Base-by-base conservation (phyloP, 768 basidiomycete genomes). In the Russula olivacea region DNA sequence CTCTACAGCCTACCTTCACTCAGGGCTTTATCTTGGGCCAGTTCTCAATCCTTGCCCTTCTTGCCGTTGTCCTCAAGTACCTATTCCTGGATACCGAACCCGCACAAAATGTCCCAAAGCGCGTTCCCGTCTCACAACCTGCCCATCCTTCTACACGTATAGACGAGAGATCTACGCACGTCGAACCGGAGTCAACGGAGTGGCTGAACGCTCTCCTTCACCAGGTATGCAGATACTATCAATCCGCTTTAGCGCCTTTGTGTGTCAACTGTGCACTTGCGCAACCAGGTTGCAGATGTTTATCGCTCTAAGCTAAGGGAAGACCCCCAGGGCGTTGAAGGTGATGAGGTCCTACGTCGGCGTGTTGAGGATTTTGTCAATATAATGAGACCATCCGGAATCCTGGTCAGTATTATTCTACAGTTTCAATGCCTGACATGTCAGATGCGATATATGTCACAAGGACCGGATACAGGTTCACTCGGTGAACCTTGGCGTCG, bases 1-100 rank as follows among this genome's bases (percentile, higher is more conserved):
- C 86, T 40, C 78, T 91, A 48, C 85, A 89, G 68, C 91, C 89
- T 23, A 94, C 92, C 1, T 99, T 99, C 75, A 97, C 95, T 0
- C 95, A 98, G 72, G 96, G 96, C 17, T 83, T 99, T 40, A 78
- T 99, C 43, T 75, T 98, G 49, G 96, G 96, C 61, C 96, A 98
- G 74, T 79, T 92, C 23, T 95, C 93, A 28, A 87, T 99, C 69
- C 78, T 93, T 49, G 70, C 88, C 55, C 80, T 95, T 52, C 80
- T 91, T 32, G 80, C 79, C 52, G 76, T 94, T 65, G 83, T 99
- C 72, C 84, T 99, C 75, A 91, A 91, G 71, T 98, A 97, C 76
- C 86, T 98, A 61, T 97, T 99, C 71, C 87, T 99, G 66, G 92
- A 97, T 69, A 84, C 90, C 30, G 77, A 81, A 62, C 75, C 81